Evolutionary conservation across 305 asterid species (phyloP).

Genomic region (Fraxinus latifolia): DNA sequence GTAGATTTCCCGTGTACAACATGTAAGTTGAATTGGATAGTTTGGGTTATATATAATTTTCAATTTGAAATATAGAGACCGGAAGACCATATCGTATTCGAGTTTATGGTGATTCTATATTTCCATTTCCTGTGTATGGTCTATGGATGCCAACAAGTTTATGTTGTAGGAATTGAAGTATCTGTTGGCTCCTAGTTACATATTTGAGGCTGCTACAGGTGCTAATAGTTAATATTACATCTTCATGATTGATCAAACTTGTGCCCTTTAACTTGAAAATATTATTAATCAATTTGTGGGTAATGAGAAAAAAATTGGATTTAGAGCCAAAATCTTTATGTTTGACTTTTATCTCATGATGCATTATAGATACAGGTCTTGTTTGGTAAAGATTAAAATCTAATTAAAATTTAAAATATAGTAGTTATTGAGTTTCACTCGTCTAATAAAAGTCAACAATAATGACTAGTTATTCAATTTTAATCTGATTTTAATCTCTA

Average conservation of each 20-base stretch:
- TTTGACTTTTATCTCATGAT: background rate
- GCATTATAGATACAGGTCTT: background rate
- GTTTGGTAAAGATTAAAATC: too few relatives aligned
- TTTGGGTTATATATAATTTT: background rate
- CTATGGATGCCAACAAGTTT: background rate
- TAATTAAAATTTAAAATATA: too few relatives aligned
- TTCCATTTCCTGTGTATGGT: background rate
- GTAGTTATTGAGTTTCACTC: too few relatives aligned
- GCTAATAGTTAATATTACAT: background rate
- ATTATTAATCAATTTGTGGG: background rate
- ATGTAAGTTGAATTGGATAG: background rate
- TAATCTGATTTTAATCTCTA: too few relatives aligned
- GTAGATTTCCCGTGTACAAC: conserved; percentile 14
- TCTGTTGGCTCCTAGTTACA: background rate
- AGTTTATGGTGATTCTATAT: background rate
- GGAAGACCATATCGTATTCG: background rate
- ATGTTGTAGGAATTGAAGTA: background rate
- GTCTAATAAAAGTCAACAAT: too few relatives aligned
- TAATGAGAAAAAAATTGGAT: background rate
- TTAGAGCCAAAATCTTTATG: background rate
- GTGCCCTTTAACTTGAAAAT: background rate
- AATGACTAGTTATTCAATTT: too few relatives aligned
- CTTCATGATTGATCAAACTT: background rate
- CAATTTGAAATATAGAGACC: background rate
- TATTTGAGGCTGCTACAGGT: background rate